Percentiles rank a stretch among this genome's conserved stretches.
These are phyloP conservation scores for Curvularia sp. DNA, from an alignment of 2,329 filamentous ascomycete species.

Conservation along the genomic window DNA sequence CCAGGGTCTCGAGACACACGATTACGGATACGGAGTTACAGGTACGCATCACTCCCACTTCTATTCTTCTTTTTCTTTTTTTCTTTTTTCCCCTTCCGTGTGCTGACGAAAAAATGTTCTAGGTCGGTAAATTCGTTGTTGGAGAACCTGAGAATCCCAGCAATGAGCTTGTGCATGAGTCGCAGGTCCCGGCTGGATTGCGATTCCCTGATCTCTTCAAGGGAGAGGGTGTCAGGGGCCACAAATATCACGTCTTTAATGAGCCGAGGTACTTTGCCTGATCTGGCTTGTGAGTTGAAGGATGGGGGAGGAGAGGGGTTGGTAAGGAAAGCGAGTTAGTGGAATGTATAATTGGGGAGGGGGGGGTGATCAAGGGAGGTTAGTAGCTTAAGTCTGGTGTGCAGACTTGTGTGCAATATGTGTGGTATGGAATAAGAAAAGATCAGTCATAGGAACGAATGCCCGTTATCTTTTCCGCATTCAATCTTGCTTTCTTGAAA, in stretches of 20 bases:
- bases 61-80: not conserved
- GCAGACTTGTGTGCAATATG: not conserved
- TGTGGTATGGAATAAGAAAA: not conserved
- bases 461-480: not conserved
- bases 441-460: not conserved
- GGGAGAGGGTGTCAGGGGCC: constrained; percentile 84
- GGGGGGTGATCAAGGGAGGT: not conserved
- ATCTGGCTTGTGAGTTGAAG: not conserved
- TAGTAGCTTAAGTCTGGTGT: not conserved
- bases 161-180: constrained; percentile 72
- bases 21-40: constrained; percentile 98
- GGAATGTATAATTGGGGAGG: not conserved
- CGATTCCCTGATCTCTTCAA: constrained; percentile 86
- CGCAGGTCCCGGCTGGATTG: constrained; percentile 76
- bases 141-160: constrained; percentile 70
- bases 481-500: constrained; percentile 1
- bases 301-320: not conserved
- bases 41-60: constrained; percentile 55
- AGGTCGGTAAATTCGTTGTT: constrained; percentile 90
- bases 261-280: constrained; percentile 59
- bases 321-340: not conserved
- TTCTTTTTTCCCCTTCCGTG: not conserved
- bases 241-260: constrained; percentile 93
- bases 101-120: constrained; percentile 3
- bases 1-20: constrained; percentile 82